A percentile compares a stretch with the other conserved stretches of the same genome.
Evolutionary conservation across 2,329 filamentous ascomycete genomes (phyloP).

Genomic region (Alternaria sp.): DNA sequence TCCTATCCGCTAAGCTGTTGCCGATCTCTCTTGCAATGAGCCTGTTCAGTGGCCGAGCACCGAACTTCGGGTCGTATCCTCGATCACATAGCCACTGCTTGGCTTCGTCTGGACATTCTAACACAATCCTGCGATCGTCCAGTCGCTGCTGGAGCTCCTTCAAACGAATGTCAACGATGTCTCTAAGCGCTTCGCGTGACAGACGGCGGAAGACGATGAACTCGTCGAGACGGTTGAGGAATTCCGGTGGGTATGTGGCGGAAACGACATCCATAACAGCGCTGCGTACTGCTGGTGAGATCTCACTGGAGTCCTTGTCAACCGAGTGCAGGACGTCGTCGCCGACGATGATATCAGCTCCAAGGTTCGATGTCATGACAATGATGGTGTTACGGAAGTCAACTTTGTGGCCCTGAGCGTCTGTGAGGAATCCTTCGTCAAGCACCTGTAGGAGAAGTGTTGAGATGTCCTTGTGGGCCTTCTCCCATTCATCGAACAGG

Average conservation of each 20-base stretch:
- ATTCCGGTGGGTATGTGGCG: constrained; percentile 82
- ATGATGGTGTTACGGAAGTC: constrained; percentile 98
- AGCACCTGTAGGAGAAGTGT: constrained; percentile 91
- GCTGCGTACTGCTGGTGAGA: constrained; percentile 76
- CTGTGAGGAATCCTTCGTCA: constrained; percentile 95
- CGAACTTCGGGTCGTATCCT: constrained; percentile 91
- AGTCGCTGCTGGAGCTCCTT: constrained; percentile 83
- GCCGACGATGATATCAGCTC: constrained; percentile 88
- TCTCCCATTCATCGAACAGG: constrained; percentile 97
- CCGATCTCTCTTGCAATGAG: constrained; percentile 90
- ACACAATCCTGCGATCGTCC: constrained; percentile 82
- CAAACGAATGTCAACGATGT: constrained; percentile 93
- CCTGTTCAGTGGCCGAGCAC: constrained; percentile 88
- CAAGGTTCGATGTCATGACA: constrained; percentile 93
- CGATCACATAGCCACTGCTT: constrained; percentile 87
- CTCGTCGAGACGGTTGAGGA: constrained; percentile 94
- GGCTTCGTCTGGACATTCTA: constrained; percentile 75
- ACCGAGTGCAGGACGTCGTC: constrained; percentile 72
- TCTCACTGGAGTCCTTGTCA: constrained; percentile 65
- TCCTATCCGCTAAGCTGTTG: constrained; percentile 87
- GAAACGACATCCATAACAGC: constrained; percentile 91
- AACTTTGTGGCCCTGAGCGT: constrained; percentile 94
- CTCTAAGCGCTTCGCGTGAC: constrained; percentile 77
- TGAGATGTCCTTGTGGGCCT: constrained; percentile 94
- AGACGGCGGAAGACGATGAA: constrained; percentile 96